Base-by-base conservation (phyloP, 331 rosid species). In the Acacia concinna region DNA sequence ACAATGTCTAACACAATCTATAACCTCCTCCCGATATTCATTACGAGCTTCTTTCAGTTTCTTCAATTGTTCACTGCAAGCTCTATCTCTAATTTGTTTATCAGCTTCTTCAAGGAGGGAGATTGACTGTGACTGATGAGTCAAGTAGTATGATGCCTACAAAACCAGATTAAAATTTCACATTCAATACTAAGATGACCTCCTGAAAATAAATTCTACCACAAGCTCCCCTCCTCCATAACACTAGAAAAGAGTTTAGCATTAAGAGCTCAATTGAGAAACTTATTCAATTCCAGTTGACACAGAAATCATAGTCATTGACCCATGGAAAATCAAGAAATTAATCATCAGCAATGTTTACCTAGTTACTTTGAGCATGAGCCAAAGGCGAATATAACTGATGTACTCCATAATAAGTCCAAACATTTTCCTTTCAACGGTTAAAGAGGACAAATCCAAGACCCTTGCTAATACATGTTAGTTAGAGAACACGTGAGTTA, bases 81-180 rank as follows among this genome's bases (percentile, higher is more conserved):
- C 81, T 77, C 97, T 82, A 47, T 93, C 99, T 85, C 92, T 86
- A 71, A 95, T 89, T 87, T 95, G 96, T 81, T 84, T 95, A 88
- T 95, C 98, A 83, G 93, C 88, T 90, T 95, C 99, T 86, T 95
- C 99, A 77, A 95, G 86, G 37, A 89, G 91, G 80, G 97, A 86
- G 77, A 93, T 90, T 75, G 92, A 91, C 30, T 95, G 99, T 15
- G 91, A 88, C 74, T 95, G 98, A 85, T 91, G 99, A 68, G 93
- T 88, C 92, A 91, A 81, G 89, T 90, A 93, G 85, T 91, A 86
- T 9, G 98, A 91, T 47, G 96, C 98, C 99, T 95, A 74, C 83
- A 86, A 74, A 74, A 85, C 52, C 84, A 78, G 77, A 79, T 73
- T 25, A 77, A 57, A 20, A 59, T 28, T 28, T 86, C 69, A 77